These are phyloP conservation scores for Brettanomyces anomalus DNA, from an alignment of 805 yeast species.

Conservation along the genomic window DNA sequence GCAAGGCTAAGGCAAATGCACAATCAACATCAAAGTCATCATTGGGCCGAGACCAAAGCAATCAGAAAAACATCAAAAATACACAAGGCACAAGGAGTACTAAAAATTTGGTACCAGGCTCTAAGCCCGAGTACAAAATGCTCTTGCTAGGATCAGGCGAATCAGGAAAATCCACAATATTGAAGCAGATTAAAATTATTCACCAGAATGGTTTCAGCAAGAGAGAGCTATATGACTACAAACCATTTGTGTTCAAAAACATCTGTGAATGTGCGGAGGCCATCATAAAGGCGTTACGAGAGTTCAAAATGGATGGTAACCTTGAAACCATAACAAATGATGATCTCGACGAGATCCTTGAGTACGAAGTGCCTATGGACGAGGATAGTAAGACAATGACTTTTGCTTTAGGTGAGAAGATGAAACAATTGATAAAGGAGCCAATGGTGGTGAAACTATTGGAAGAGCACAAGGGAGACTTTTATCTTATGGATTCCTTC, in stretches of 20 bases:
- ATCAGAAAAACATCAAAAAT: not conserved
- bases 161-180: conserved; percentile 71
- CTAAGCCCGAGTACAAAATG: conserved; percentile 54
- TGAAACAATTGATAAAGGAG: conserved; percentile 44
- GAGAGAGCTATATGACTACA: conserved; percentile 65
- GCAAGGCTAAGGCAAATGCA: not conserved
- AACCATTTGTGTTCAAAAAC: conserved; percentile 72
- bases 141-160: conserved; percentile 84
- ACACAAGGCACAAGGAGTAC: not conserved
- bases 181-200: conserved; percentile 73
- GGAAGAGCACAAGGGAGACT: conserved; percentile 52
- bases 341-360: conserved; percentile 36
- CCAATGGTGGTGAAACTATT: conserved; percentile 51
- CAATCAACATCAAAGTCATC: not conserved
- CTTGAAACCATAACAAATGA: conserved; percentile 24
- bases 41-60: not conserved
- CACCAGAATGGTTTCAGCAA: conserved; percentile 64
- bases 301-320: conserved; percentile 32
- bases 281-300: conserved; percentile 56
- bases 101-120: not conserved
- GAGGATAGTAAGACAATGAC: conserved; percentile 33
- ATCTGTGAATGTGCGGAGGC: conserved; percentile 68
- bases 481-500: conserved; percentile 82
- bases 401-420: conserved; percentile 39
- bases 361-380: conserved; percentile 43